Base-by-base conservation (phyloP, 2,329 filamentous ascomycete species). In the Arthrocladium fulminans region DNA sequence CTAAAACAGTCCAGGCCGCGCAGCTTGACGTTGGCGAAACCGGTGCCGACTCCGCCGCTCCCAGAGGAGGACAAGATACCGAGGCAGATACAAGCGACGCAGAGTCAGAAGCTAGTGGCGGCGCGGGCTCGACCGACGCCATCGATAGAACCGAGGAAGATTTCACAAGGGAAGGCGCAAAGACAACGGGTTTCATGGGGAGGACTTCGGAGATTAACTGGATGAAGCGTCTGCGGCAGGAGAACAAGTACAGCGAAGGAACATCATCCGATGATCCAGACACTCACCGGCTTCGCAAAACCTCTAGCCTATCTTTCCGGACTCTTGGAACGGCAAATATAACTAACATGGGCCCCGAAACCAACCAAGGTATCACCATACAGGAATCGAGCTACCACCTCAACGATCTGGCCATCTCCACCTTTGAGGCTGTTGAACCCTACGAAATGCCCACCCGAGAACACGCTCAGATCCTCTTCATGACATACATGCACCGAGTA, bases 181-280 rank as follows among this genome's bases (percentile, higher is more conserved):
- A 65, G 46, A 62, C 64, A 6, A 70, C 66, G 1, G 67, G 68
- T 1, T 72, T 66, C 51, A 66, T 69, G 60, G 69, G 69, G 2
- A 71, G 71, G 50, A 70, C 69, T 34, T 72, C 69, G 0, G 68
- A 71, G 47, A 56, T 70, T 12, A 70, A 64, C 12, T 72, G 69
- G 69, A 63, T 71, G 56, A 67, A 71, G 51, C 61, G 66, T 30
- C 51, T 71, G 20, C 63, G 62, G 7, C 61, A 65, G 56, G 60
- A 58, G 63, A 71, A 59, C 60, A 65, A 49, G 60, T 63, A 30
- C 57, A 68, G 54, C 57, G 51, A 57, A 13, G 19, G 40, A 2
- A 30, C 37, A 6, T n/a, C 40, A 17, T 22, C 45, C n/a, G 23
- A 35, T 29, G 46, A 50, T 25, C 45, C 49, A 20, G 41, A 40